Evolutionary conservation across 2,329 filamentous ascomycete species (phyloP).

Genomic region (Pleurostoma richardsiae): DNA sequence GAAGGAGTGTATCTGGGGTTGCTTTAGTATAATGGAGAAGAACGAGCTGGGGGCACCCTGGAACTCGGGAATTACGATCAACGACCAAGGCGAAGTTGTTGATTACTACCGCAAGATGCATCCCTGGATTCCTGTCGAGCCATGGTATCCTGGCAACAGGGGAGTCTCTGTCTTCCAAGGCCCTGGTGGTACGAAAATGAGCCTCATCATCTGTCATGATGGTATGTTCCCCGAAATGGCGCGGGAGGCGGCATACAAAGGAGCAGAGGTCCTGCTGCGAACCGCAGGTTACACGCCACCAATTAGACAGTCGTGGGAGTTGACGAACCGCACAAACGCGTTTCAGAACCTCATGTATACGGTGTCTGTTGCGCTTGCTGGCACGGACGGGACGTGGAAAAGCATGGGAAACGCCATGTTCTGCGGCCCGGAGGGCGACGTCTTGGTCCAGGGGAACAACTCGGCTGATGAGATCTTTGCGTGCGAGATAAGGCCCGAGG

Average conservation of each 20-base stretch:
- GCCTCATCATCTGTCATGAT: background rate
- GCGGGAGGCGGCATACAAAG: background rate
- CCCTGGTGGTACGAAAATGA: background rate
- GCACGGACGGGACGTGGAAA: background rate
- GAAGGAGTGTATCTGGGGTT: constrained; percentile 18
- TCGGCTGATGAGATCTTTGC: background rate
- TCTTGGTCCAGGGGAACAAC: background rate
- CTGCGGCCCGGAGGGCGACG: background rate
- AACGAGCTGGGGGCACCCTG: background rate
- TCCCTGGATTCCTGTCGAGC: background rate
- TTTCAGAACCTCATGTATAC: background rate
- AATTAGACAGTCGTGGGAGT: background rate
- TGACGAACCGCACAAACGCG: background rate
- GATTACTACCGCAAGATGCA: constrained; percentile 1
- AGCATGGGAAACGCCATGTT: background rate
- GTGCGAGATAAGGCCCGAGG: background rate
- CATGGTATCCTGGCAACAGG: background rate
- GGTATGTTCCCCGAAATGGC: background rate
- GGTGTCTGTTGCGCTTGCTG: background rate
- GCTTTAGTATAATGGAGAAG: constrained; percentile 22
- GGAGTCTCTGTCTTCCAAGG: background rate
- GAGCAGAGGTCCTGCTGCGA: background rate
- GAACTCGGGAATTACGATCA: background rate
- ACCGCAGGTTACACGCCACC: background rate
- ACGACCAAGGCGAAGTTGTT: background rate